Evolutionary conservation across 441 rosid genomes (phyloP), one percentile per base, ranked within the genome.

Genomic region (Croton laevigatus): DNA sequence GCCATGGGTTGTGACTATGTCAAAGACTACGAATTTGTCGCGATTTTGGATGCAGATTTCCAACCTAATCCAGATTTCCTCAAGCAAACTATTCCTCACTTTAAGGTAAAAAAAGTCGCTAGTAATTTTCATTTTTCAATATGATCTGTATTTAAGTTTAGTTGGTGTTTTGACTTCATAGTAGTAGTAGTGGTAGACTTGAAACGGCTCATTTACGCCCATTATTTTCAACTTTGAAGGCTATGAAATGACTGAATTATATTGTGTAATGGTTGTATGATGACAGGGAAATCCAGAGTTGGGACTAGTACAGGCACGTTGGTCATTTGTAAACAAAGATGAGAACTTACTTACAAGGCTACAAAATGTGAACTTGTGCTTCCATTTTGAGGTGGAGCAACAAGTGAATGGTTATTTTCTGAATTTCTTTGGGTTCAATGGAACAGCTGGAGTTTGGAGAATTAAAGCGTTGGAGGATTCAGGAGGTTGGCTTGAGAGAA

Each of bases 381-480:
- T 93, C 78, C 98, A 93, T 76, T 93, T 93, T 57, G 98, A 91
- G 81, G 98, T 93, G 66, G 98, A 93, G 73, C 98, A 93, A 63
- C 98, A 93, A 80, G 98, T 93, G 45, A 93, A 89, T 46, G 96
- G 97, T 0, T 75, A 79, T 48, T 89, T 81, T 74, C 88, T 93
- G 66, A 87, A 87, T 62, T 93, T 93, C 83, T 93, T 93, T 8
- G 97, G 98, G 23, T 93, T 93, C 89, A 93, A 93, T 12, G 98
- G 98, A 69, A 91, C 98, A 0, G 98, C 98, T 1, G 98, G 97
- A 0, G 98, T 93, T 5, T 93, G 97, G 98, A 89, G 98, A 61
- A 89, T 91, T 72, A 88, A 93, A 72, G 91, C 98, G 6, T 71
- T 94, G 46, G 97, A 89, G 71, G 97, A 91, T 66, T 93, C 97